A percentile compares a stretch with the other conserved stretches of the same genome.
Evolutionary conservation across 192 early-diverging fungal genomes (phyloP).

Genomic region (Coemansia sp.): DNA sequence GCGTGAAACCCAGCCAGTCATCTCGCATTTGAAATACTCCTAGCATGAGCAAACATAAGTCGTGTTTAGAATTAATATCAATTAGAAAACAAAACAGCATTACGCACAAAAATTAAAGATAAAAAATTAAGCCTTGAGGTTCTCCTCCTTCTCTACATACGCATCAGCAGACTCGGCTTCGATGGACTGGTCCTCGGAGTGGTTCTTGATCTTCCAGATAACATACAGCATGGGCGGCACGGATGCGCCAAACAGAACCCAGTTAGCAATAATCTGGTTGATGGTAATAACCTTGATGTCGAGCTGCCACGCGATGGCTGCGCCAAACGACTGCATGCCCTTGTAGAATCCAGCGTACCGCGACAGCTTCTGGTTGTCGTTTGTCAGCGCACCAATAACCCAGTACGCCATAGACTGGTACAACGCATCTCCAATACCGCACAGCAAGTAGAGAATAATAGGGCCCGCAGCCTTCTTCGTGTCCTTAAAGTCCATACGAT

Average conservation of each 20-base stretch:
- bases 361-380: conserved; percentile 71
- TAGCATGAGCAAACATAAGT: no score
- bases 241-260: conserved; percentile 58
- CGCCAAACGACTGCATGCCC: conserved; percentile 80
- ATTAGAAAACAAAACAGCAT: background rate
- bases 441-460: conserved; percentile 70
- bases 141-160: conserved; percentile 25
- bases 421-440: conserved; percentile 78
- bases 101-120: background rate
- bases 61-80: no score
- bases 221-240: conserved; percentile 57
- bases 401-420: conserved; percentile 84
- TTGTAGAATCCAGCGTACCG: conserved; percentile 89
- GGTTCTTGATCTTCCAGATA: conserved; percentile 56
- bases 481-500: conserved; percentile 55
- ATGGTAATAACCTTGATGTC: conserved; percentile 52
- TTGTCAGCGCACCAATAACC: conserved; percentile 82
- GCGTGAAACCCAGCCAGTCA: no score
- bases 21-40: no score
- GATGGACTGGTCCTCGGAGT: conserved; percentile 30
- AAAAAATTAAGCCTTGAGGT: background rate
- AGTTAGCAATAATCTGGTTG: conserved; percentile 59
- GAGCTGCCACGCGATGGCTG: conserved; percentile 71
- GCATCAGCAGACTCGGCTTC: conserved; percentile 11
- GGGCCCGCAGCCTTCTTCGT: conserved; percentile 56